phyloP scores from a whole-genome alignment of 2,329 filamentous ascomycete genomes.

The Pseudopithomyces chartarum region DNA sequence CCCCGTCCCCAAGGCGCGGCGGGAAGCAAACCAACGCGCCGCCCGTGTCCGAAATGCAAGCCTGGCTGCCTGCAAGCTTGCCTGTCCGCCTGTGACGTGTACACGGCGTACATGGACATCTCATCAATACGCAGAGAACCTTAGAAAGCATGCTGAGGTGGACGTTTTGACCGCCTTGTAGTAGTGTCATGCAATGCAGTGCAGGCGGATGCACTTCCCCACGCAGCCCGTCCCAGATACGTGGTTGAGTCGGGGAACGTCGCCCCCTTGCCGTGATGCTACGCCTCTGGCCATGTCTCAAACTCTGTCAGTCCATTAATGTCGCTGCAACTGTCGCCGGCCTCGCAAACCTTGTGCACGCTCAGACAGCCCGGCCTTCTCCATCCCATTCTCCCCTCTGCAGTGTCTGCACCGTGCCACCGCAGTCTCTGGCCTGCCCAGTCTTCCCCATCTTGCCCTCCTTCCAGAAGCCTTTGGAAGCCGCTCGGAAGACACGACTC shows the following conservation, averaged over 20 bases:
- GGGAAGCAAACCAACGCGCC: conserved; percentile 5
- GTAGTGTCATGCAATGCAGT: conserved; percentile 18
- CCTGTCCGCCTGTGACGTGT: background rate
- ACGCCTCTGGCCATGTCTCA: conserved; percentile 4
- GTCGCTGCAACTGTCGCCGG: background rate
- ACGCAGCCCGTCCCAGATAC: conserved; percentile 22
- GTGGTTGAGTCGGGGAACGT: conserved; percentile 20
- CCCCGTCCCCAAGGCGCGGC: background rate
- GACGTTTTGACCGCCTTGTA: conserved; percentile 21
- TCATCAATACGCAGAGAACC: background rate
- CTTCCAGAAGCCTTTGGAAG: conserved; percentile 30
- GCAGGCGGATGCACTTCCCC: conserved; percentile 24
- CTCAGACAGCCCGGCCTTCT: background rate
- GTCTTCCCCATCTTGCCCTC: background rate
- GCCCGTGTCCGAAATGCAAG: background rate
- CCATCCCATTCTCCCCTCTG: background rate
- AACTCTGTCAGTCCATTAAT: conserved; percentile 6
- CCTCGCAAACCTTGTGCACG: conserved; percentile 1
- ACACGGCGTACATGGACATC: background rate
- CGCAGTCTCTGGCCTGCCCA: no score
- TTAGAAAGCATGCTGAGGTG: background rate
- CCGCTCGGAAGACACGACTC: conserved; percentile 34
- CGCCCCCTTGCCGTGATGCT: conserved; percentile 5
- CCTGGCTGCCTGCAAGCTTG: background rate
- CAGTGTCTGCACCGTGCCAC: no score